Evolutionary conservation across 345 rosid species (phyloP), one percentile per base, ranked within the genome.

Genomic region (Triadica sebifera): DNA sequence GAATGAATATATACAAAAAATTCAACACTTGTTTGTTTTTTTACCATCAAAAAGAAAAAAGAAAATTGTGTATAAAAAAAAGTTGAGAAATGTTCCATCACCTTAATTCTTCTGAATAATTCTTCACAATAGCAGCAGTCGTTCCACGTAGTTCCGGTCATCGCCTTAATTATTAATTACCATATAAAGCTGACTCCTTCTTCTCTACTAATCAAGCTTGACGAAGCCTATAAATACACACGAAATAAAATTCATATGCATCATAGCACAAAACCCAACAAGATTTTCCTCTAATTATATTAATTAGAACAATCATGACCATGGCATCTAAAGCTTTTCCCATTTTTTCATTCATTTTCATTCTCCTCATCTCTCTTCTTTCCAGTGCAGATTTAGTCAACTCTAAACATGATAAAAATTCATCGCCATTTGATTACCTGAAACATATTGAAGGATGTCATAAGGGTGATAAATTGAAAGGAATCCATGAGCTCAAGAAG

Each of bases 391-490:
- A 41, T 52, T 37, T 52, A 0, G 60, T 60, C 6, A 6, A 37
- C 62, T 20, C 50, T 12, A 17, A 19, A 29, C 5, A 24, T 41
- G 29, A 43, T 8, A 43, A 69, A 4, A 38, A 53, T 10, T 5
- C 12, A 24, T 71, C 65, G 13, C 4, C 66, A 37, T 72, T 79
- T 13, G 80, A 45, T 22, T 83, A 84, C 69, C 29, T 84, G 11
- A 60, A 80, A 6, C 73, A 74, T 8, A 78, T 84, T 2, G 13
- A 80, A 51, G 89, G 87, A 12, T 74, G 81, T 39, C 78, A 74
- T 29, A 76, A 79, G 62, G 86, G 85, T 4, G 83, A 81, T 20
- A 81, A 68, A 3, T 16, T 77, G 25, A 70, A 62, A 63, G 85
- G 79, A 71, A 59, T 87, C 13, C 52, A 63, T 20, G 17, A 71